Evolutionary conservation across 78 protist species (phyloP), one percentile per base, ranked within the genome.

Genomic region (Dictyostelium intermedium): DNA sequence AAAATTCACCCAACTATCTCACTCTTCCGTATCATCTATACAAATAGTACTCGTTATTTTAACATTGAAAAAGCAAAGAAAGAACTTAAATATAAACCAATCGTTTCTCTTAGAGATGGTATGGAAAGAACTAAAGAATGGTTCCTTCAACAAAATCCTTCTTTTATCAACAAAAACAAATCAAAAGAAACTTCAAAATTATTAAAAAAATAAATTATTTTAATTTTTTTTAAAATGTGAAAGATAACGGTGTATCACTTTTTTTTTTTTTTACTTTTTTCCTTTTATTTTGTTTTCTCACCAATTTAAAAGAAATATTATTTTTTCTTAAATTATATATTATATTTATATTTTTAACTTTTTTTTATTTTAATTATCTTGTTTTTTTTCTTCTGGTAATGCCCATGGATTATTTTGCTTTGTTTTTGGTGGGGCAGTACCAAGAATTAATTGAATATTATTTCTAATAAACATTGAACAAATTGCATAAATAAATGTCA

Each of bases 401-500:
- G 66, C 66, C 66, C 66, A 87, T 87, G 93, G 93, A 61, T 87
- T 87, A 13, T 35, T 3, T 25, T 50, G n/a, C 30, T 47, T 47
- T 30, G 74, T 53, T 32, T 93, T 93, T 83, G 95, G 82, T 50
- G 85, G 92, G 7, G 85, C 76, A 9, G 92, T 91, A 43, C 97
- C 97, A 11, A 96, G 34, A 35, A 93, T 63, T 72, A 63, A 74
- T 82, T 96, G 97, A 56, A 96, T 70, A 72, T 91, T 96, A 14
- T 81, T 23, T 77, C 97, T 61, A 10, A 96, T 60, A 53, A 70
- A 34, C 96, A 96, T 87, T 50, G 96, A 95, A 82, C 85, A 96
- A 18, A 96, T 41, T 34, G 94, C 91, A 87, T 96, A 96, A 30
- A 96, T 20, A 84, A 96, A 96, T 9, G 91, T 81, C 95, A 91